phyloP scores from a whole-genome alignment of 148 eudicot genomes.

The Heliamphora exappendiculata region DNA sequence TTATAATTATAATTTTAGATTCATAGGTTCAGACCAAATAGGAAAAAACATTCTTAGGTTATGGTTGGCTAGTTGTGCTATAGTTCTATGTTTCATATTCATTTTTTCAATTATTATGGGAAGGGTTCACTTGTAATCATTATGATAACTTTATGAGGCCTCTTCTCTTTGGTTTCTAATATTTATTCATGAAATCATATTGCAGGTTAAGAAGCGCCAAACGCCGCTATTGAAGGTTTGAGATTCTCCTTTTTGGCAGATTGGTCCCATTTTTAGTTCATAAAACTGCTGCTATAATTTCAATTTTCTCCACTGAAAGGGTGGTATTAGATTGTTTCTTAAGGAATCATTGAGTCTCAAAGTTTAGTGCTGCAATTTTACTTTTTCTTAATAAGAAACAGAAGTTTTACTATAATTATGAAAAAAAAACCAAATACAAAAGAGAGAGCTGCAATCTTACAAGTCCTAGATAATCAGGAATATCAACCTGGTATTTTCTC shows the following conservation, averaged over 20 bases:
- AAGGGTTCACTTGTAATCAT: not conserved
- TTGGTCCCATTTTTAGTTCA: not conserved
- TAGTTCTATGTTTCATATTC: not conserved
- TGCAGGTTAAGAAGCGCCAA: slow-evolving; percentile 53
- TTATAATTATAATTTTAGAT: not conserved
- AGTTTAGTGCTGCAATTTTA: not conserved
- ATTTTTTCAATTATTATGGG: not conserved
- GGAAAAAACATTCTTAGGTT: not conserved
- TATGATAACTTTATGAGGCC: not conserved
- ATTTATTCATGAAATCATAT: not conserved
- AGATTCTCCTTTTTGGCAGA: not conserved
- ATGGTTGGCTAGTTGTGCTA: not conserved
- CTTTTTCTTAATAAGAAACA: not conserved
- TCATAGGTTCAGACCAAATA: not conserved
- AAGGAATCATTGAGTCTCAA: not conserved
- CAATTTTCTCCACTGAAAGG: not conserved
- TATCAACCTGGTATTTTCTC: not conserved
- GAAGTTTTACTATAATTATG: not conserved
- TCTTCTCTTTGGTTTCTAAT: not conserved
- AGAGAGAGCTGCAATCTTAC: not conserved
- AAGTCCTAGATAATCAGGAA: not conserved
- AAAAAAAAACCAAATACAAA: not conserved
- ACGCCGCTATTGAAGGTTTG: slow-evolving; percentile 52
- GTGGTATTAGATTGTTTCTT: not conserved
- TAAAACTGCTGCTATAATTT: not conserved